These are phyloP conservation scores for Nasturtium officinale DNA, from an alignment of 345 rosid species.

Conservation along the genomic window DNA sequence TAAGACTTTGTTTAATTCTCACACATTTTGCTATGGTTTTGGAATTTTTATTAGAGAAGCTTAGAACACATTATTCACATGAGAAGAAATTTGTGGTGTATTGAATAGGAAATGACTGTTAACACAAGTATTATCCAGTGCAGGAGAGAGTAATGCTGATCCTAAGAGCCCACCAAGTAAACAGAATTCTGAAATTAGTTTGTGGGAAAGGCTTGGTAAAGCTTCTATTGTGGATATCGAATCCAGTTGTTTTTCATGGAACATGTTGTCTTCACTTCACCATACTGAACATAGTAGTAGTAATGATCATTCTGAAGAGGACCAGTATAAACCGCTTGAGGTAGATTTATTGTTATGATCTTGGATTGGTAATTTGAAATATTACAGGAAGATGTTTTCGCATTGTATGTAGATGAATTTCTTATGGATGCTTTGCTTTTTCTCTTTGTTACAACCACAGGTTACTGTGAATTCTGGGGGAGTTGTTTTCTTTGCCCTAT, in stretches of 20 bases:
- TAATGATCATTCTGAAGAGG: slow-evolving; percentile 86
- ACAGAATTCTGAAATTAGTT: slow-evolving; percentile 60
- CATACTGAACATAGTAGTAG: slow-evolving; percentile 91
- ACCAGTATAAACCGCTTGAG: slow-evolving; percentile 86
- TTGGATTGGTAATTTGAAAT: slow-evolving; percentile 16
- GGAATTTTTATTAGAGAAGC: neutral
- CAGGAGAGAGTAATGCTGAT: slow-evolving; percentile 57
- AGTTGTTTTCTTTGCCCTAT: slow-evolving; percentile 95
- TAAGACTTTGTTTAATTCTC: neutral
- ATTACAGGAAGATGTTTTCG: neutral
- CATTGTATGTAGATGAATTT: neutral
- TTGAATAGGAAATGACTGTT: neutral
- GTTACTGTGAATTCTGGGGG: slow-evolving; percentile 99
- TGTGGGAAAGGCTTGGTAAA: slow-evolving; percentile 96
- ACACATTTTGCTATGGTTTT: neutral
- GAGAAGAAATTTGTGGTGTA: neutral
- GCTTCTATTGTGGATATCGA: slow-evolving; percentile 73
- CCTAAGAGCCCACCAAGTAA: slow-evolving; percentile 52
- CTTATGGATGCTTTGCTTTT: neutral
- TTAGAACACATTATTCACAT: too few species aligned
- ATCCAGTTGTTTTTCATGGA: slow-evolving; percentile 76
- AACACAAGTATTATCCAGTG: slow-evolving; percentile 50
- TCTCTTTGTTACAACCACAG: slow-evolving; percentile 45
- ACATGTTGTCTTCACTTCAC: slow-evolving; percentile 91
- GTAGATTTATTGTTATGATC: slow-evolving; percentile 43